phyloP scores from a whole-genome alignment of 75 land plant genomes.

The Picea sitchensis region DNA sequence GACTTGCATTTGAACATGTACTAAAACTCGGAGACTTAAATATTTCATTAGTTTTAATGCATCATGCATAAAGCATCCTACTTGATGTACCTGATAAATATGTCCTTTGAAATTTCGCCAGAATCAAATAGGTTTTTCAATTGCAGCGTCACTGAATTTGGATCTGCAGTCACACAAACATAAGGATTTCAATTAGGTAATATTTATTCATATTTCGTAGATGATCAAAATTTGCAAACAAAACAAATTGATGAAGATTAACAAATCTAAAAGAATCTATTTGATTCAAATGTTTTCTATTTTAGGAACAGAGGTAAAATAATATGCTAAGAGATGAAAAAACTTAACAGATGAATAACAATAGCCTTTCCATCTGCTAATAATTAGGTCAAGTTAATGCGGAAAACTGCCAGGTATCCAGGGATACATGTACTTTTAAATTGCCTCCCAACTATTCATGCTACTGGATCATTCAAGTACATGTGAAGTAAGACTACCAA shows the following conservation, averaged over 20 bases:
- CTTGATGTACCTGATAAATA: constrained; percentile 29
- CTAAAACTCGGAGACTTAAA: background rate
- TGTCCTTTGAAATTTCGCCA: constrained; percentile 28
- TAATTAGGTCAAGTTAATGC: background rate
- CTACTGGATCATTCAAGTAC: background rate
- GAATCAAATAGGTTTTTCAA: constrained; percentile 16
- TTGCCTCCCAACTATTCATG: background rate
- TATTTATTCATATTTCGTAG: background rate
- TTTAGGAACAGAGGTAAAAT: too few species aligned
- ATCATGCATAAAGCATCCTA: background rate
- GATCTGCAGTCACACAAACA: constrained; percentile 24
- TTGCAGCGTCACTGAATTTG: constrained; percentile 22
- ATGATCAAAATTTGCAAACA: background rate
- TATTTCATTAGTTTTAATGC: background rate
- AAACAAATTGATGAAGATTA: background rate
- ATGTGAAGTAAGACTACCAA: background rate
- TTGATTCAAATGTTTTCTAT: background rate
- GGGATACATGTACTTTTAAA: background rate
- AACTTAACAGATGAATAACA: too few species aligned
- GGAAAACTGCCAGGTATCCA: background rate
- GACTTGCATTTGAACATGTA: background rate
- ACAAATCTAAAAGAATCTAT: background rate
- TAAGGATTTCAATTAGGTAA: background rate
- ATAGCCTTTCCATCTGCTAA: background rate
- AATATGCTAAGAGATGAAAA: too few species aligned